Conservation (phyloP, 108 stramenopile genomes). For the Schizochytrium sp. region DNA sequence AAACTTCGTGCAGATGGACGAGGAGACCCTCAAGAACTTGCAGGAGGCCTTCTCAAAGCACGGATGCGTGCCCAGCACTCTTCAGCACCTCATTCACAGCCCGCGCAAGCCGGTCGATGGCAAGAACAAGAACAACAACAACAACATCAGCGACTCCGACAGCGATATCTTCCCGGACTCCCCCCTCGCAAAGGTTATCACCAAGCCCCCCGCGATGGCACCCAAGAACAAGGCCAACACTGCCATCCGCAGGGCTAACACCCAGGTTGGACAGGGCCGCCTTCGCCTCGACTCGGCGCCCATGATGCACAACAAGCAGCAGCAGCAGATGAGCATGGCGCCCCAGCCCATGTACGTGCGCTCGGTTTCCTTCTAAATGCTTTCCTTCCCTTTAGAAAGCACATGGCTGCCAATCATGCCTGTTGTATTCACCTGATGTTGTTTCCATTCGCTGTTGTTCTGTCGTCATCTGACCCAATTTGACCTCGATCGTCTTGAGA, state of each 20-base stretch:
- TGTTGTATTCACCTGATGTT: no score
- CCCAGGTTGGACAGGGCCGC: not conserved
- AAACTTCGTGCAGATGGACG: constrained; percentile 23
- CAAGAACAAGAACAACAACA: not conserved
- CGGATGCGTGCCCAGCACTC: constrained; percentile 35
- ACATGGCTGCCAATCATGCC: no score
- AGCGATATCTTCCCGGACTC: constrained; percentile 37
- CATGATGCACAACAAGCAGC: no score
- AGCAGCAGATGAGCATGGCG: no score
- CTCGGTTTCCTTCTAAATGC: no score
- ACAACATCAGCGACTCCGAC: not conserved
- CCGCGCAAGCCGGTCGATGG: not conserved
- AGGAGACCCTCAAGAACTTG: not conserved
- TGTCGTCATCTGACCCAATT: no score
- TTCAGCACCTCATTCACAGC: constrained; percentile 25
- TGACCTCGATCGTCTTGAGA: no score
- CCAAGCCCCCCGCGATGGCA: constrained; percentile 27
- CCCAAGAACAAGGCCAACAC: constrained; percentile 36
- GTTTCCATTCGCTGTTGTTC: no score
- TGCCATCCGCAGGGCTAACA: not conserved
- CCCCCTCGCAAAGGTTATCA: constrained; percentile 44
- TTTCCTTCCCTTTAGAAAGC: no score
- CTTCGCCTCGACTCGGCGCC: not conserved
- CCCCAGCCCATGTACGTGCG: no score
- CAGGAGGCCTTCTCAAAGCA: constrained; percentile 56